A percentile compares a stretch with the other conserved stretches of the same genome.
Conservation (phyloP, 768 basidiomycete species). For the Macrolepiota dolichaula region DNA sequence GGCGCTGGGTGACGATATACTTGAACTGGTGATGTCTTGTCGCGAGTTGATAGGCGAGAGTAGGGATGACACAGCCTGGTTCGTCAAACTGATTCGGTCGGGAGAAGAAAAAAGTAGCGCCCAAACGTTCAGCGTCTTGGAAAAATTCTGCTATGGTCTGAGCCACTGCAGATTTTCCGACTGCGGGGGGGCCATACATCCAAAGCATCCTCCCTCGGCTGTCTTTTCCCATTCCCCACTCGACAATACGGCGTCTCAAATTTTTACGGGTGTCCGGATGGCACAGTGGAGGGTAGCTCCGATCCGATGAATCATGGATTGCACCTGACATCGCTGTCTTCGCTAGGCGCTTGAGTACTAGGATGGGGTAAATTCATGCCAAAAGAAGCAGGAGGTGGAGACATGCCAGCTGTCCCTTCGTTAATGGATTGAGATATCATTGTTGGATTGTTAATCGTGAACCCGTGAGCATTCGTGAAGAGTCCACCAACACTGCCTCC, state of each 20-base stretch:
- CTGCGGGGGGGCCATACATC: not conserved
- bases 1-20: not conserved
- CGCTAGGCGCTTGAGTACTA: no score
- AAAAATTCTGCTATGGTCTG: not conserved
- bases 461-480: no score
- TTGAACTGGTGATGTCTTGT: not conserved
- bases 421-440: no score
- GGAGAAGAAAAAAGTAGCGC: slow-evolving; percentile 6
- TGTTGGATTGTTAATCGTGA: no score
- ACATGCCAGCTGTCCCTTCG: no score
- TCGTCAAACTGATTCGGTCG: not conserved
- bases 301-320: slow-evolving; percentile 4
- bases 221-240: not conserved
- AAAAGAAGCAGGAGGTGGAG: no score
- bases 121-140: not conserved
- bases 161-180: slow-evolving; percentile 8
- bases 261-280: slow-evolving; percentile 1
- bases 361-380: no score
- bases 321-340: no score
- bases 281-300: slow-evolving; percentile 4
- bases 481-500: no score
- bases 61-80: not conserved
- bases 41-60: slow-evolving; percentile 6
- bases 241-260: not conserved
- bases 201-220: not conserved